Conservation (phyloP, 1,284 basidiomycete genomes). For the Sphaerobolus stellatus region DNA sequence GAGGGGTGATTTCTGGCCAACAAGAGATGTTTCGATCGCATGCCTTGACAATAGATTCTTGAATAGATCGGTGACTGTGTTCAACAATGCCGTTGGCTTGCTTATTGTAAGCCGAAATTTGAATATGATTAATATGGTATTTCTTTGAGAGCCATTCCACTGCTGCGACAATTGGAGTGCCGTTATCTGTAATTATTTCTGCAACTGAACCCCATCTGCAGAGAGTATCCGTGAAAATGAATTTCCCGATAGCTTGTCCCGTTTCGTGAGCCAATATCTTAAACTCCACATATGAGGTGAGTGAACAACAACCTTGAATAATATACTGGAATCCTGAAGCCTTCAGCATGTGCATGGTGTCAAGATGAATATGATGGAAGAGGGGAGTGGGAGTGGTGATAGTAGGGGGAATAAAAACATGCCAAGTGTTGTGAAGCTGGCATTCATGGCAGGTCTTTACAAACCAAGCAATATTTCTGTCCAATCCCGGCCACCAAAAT, state of each 20-base stretch:
- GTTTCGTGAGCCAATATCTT: no score
- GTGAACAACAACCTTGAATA: no score
- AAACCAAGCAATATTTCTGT: neutral
- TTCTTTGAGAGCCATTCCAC: slow-evolving; percentile 21
- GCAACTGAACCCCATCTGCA: slow-evolving; percentile 29
- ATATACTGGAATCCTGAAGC: no score
- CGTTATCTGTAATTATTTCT: slow-evolving; percentile 27
- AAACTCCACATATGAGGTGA: no score
- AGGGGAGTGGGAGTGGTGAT: neutral
- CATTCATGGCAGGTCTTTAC: slow-evolving; percentile 3
- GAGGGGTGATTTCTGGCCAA: neutral
- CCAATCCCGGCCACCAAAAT: slow-evolving; percentile 10
- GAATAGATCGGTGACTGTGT: slow-evolving; percentile 25
- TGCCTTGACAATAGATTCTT: slow-evolving; percentile 22
- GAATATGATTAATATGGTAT: slow-evolving; percentile 21
- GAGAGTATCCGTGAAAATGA: slow-evolving; percentile 32
- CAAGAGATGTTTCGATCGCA: slow-evolving; percentile 18
- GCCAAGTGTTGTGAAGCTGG: neutral
- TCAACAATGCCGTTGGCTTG: slow-evolving; percentile 34
- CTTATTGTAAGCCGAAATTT: slow-evolving; percentile 28
- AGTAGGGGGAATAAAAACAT: slow-evolving; percentile 1
- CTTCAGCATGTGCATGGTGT: slow-evolving; percentile 4
- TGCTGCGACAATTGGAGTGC: slow-evolving; percentile 30
- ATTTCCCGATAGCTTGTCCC: slow-evolving; percentile 22
- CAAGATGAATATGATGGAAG: slow-evolving; percentile 10